Percentiles rank a stretch among this genome's conserved stretches.
These are phyloP conservation scores for Saccharomyces hybrid DNA, from an alignment of 1,139 yeast genomes.

Conservation along the genomic window DNA sequence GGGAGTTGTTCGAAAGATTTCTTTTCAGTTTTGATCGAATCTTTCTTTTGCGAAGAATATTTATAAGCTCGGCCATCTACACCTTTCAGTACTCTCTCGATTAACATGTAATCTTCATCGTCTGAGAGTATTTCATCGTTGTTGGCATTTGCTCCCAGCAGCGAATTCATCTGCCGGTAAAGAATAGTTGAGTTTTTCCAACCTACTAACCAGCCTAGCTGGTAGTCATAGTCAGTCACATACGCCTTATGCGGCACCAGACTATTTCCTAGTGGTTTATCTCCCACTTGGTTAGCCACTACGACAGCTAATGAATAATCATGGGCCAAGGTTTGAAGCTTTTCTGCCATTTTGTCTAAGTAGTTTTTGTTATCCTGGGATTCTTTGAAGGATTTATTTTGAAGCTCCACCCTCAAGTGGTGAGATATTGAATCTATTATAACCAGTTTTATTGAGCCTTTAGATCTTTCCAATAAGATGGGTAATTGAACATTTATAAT, in stretches of 20 bases:
- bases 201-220: conserved; percentile 65
- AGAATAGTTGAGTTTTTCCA: conserved; percentile 49
- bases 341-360: conserved; percentile 40
- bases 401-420: conserved; percentile 63
- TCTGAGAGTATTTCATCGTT: conserved; percentile 25
- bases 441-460: conserved; percentile 43
- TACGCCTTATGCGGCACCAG: conserved; percentile 17
- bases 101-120: conserved; percentile 29
- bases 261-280: conserved; percentile 38
- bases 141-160: conserved; percentile 4
- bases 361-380: conserved; percentile 39
- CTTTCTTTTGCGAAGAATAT: neutral
- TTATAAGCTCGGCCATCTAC: neutral
- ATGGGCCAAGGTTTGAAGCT: conserved; percentile 45
- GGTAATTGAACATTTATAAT: conserved; percentile 68
- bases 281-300: conserved; percentile 76
- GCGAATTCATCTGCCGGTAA: conserved; percentile 25
- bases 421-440: conserved; percentile 83
- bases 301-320: conserved; percentile 52
- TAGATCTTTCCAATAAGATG: conserved; percentile 38
- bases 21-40: neutral
- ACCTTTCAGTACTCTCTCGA: conserved; percentile 12
- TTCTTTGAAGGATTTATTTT: conserved; percentile 32
- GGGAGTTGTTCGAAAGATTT: neutral
- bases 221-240: conserved; percentile 54